A percentile compares a stretch with the other conserved stretches of the same genome.
Conservation (phyloP, 1,284 basidiomycete genomes). For the Pseudozyma hubeiensis region DNA sequence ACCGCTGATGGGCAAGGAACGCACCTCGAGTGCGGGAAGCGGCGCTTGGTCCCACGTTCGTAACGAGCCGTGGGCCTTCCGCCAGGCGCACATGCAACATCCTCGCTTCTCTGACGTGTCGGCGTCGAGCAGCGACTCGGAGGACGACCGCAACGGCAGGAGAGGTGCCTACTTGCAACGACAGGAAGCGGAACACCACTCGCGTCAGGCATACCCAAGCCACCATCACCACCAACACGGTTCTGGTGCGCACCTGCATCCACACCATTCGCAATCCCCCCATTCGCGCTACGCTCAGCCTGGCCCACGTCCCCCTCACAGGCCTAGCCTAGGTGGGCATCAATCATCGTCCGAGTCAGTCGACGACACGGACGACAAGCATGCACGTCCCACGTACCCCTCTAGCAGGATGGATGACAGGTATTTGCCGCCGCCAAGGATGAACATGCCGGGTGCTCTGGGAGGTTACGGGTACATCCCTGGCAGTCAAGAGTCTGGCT, state of each 20-base stretch:
- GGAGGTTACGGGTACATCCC: constrained; percentile 65
- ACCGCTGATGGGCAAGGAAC: constrained; percentile 29
- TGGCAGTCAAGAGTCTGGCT: constrained; percentile 60
- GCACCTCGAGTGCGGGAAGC: constrained; percentile 37
- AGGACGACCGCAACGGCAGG: constrained; percentile 31
- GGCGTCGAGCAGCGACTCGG: constrained; percentile 43
- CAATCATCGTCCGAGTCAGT: constrained; percentile 43
- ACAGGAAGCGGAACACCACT: constrained; percentile 14
- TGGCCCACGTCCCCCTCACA: constrained; percentile 15
- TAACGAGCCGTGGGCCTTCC: constrained; percentile 46
- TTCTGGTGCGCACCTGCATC: not conserved
- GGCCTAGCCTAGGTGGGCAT: constrained; percentile 23
- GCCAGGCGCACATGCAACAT: constrained; percentile 39
- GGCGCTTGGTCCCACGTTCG: constrained; percentile 42
- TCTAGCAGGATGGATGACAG: constrained; percentile 5
- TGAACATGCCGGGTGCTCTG: constrained; percentile 45
- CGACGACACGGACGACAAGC: constrained; percentile 26
- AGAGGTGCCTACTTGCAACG: constrained; percentile 19
- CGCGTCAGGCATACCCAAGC: constrained; percentile 13
- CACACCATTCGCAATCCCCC: constrained; percentile 7
- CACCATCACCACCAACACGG: constrained; percentile 9
- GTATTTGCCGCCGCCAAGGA: not conserved
- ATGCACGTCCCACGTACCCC: constrained; percentile 5
- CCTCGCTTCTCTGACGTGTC: constrained; percentile 49
- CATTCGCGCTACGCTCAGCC: constrained; percentile 21